Evolutionary conservation across 768 basidiomycete genomes (phyloP).

Genomic region (Hygrophoropsis aurantiaca): DNA sequence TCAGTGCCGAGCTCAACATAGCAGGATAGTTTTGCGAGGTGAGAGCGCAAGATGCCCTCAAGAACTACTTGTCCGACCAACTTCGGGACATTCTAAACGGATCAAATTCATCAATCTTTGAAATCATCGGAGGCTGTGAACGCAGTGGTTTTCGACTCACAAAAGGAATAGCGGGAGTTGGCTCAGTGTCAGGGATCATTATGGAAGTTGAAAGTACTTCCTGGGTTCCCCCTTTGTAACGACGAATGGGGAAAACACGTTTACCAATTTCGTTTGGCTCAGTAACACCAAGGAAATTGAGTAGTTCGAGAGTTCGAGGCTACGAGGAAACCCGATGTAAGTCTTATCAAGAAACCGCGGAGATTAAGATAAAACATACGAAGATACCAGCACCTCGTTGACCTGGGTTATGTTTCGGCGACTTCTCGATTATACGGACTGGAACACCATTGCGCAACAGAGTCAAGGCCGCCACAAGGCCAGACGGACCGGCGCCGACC

Average conservation of each 20-base stretch:
- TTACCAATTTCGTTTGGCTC: slow-evolving; percentile 33
- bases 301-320: slow-evolving; percentile 45
- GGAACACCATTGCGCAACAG: no score
- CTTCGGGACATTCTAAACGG: slow-evolving; percentile 15
- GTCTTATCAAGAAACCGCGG: no score
- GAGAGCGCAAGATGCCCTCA: slow-evolving; percentile 31
- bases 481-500: no score
- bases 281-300: slow-evolving; percentile 36
- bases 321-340: slow-evolving; percentile 7
- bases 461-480: no score
- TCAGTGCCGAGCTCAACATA: slow-evolving; percentile 35
- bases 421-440: no score
- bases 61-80: slow-evolving; percentile 25
- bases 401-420: no score
- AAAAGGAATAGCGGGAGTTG: slow-evolving; percentile 8
- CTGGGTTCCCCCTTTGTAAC: slow-evolving; percentile 25
- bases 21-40: slow-evolving; percentile 22
- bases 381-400: no score
- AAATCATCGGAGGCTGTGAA: background rate
- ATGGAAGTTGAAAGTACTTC: background rate
- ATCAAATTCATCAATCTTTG: background rate
- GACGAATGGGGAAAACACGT: slow-evolving; percentile 24
- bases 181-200: slow-evolving; percentile 2
- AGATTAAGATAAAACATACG: no score
- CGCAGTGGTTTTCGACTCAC: background rate